These are phyloP conservation scores for Chytriomyces hyalinus DNA, from an alignment of 192 early-diverging fungal species.

Conservation along the genomic window DNA sequence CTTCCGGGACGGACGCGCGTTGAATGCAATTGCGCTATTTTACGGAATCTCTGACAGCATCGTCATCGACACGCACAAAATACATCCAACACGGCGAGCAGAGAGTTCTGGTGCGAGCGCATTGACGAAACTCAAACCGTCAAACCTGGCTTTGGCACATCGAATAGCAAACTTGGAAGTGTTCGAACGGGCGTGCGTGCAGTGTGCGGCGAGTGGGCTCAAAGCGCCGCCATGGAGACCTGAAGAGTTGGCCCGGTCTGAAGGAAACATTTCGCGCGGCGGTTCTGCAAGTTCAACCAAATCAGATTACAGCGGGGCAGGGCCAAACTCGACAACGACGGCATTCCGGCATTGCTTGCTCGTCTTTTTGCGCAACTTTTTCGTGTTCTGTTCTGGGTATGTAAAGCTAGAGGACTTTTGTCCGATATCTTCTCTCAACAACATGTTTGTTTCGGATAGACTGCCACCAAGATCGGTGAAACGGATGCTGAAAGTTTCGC, in stretches of 20 bases:
- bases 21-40: conserved; percentile 27
- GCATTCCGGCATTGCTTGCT: conserved; percentile 28
- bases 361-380: conserved; percentile 21
- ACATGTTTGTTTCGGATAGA: no score
- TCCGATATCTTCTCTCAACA: no score
- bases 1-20: conserved; percentile 42
- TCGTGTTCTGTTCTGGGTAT: conserved; percentile 10
- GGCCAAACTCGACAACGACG: not conserved
- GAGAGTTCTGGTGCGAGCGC: not conserved
- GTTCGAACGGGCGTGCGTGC: conserved; percentile 9
- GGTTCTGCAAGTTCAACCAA: conserved; percentile 7
- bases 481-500: conserved; percentile 13
- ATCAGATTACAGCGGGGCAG: not conserved
- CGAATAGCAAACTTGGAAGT: conserved; percentile 21
- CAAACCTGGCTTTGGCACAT: conserved; percentile 20
- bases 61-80: not conserved
- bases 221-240: conserved; percentile 17
- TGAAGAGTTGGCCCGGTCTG: conserved; percentile 23
- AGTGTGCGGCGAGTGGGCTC: not conserved
- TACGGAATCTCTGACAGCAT: conserved; percentile 35
- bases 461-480: no score
- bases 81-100: conserved; percentile 25
- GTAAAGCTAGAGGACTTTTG: not conserved
- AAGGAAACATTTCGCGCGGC: conserved; percentile 24
- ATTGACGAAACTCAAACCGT: not conserved